Conservation (phyloP, 768 basidiomycete species). For the Tephrocybe sp. region DNA sequence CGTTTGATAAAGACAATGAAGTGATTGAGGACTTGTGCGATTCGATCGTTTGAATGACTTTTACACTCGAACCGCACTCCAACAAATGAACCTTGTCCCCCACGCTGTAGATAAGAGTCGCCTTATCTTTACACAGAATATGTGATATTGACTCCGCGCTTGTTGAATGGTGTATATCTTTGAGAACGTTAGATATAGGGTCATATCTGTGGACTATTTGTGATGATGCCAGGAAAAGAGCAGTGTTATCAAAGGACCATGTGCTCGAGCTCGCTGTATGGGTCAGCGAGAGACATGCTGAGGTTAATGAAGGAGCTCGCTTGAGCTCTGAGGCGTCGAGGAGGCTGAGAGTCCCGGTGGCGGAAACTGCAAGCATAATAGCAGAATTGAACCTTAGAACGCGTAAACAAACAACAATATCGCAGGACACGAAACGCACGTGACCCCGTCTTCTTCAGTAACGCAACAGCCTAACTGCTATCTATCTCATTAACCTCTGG, state of each 20-base stretch:
- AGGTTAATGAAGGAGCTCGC: conserved; percentile 35
- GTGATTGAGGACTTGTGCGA: conserved; percentile 49
- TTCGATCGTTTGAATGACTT: conserved; percentile 45
- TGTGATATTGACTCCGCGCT: conserved; percentile 28
- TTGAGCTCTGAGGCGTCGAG: conserved; percentile 47
- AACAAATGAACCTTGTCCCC: conserved; percentile 47
- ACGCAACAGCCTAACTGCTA: too few species aligned
- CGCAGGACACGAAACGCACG: conserved; percentile 10
- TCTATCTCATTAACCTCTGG: too few species aligned
- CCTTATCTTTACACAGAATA: conserved; percentile 32
- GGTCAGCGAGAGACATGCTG: conserved; percentile 34
- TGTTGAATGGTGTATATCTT: conserved; percentile 36
- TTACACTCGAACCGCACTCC: conserved; percentile 39
- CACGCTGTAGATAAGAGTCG: conserved; percentile 44
- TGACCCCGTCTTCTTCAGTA: conserved; percentile 8
- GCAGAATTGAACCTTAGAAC: conserved; percentile 6
- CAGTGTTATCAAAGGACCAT: conserved; percentile 58
- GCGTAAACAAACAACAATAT: conserved; percentile 18
- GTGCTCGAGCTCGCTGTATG: conserved; percentile 34
- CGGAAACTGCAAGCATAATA: conserved; percentile 54
- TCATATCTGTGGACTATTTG: conserved; percentile 53
- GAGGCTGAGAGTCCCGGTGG: conserved; percentile 45
- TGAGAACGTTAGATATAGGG: conserved; percentile 38
- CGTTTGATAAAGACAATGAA: conserved; percentile 58
- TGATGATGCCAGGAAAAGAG: conserved; percentile 51